Conservation (phyloP, 805 yeast species). For the Zygoascus biomembranicola region DNA sequence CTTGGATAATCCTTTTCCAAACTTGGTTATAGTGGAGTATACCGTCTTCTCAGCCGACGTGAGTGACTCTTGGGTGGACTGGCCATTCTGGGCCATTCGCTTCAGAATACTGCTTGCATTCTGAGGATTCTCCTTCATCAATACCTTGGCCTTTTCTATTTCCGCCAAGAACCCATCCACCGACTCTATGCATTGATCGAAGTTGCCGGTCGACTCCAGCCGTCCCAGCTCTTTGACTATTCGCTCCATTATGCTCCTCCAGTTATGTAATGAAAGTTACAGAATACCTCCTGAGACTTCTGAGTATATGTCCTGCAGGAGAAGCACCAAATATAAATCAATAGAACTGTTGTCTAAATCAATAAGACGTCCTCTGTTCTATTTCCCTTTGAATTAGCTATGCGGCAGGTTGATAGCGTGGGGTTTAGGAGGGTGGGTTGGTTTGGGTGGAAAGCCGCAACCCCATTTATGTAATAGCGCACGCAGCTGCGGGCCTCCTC, state of each 20-base stretch:
- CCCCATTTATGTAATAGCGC: too few species aligned
- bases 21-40: slow-evolving; percentile 23
- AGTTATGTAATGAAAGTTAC: too few species aligned
- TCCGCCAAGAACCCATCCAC: slow-evolving; percentile 23
- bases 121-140: slow-evolving; percentile 15
- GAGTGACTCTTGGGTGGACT: neutral
- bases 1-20: slow-evolving; percentile 28
- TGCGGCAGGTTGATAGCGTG: too few species aligned
- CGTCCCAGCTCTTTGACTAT: slow-evolving; percentile 27
- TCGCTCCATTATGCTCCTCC: slow-evolving; percentile 19
- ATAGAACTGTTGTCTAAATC: too few species aligned
- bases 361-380: too few species aligned
- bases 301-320: too few species aligned
- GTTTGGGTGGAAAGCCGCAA: too few species aligned
- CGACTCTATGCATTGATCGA: slow-evolving; percentile 25
- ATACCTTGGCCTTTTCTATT: slow-evolving; percentile 20
- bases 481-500: neutral
- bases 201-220: slow-evolving; percentile 24
- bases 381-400: neutral
- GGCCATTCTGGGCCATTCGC: neutral
- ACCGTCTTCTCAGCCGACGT: slow-evolving; percentile 20
- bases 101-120: neutral
- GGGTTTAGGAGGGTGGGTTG: too few species aligned
- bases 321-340: too few species aligned
- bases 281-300: too few species aligned